Base-by-base conservation (phyloP, 2,329 filamentous ascomycete genomes). In the Aphanocladium album region DNA sequence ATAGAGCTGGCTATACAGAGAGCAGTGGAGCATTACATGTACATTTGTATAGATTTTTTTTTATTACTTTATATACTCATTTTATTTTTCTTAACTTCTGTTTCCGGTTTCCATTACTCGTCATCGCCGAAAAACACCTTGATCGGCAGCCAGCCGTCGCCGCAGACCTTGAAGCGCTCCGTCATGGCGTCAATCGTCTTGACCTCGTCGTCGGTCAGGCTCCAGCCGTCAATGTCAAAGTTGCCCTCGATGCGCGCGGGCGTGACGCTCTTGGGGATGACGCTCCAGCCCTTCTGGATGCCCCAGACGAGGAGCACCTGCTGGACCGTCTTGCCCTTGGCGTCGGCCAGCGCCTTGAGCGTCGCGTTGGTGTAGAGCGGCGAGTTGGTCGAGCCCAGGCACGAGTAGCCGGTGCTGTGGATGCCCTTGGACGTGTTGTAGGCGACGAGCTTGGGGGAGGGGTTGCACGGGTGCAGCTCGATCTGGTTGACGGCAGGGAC, bases 71-170 rank as follows among this genome's bases (percentile, higher is more conserved):
- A 16, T 62, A 3, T 51, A 60, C 14, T 12, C 25, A 11, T 35
- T 49, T 11, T 27, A n/a, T 23, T 41, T 62, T 43, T 30, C 49
- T 43, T 50, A 16, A 39, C 17, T 19, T 25, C 37, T 47, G 14
- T 25, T 23, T 9, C 41, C 55, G 47, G 19, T 57, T 35, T 17
- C 12, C 21, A 21, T 27, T 55, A 92, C 78, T 93, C 89, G 69
- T 92, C 89, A 68, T 93, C 89, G 8, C 89, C 89, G 71, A 91
- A 91, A 81, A 95, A 95, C 39, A 93, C 89, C 80, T 87, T 88
- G 63, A 89, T 74, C 0, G 89, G 90, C 69, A 91, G 71, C 87
- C 89, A 93, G 30, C 71, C 75, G 71, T 93, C 91, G 39, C 82
- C 83, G 70, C 89, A 95, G 64, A 91, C 87, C 84, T 92, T 96